Conservation (phyloP, 371 early-diverging fungal species). For the Mortierella polycephala region DNA sequence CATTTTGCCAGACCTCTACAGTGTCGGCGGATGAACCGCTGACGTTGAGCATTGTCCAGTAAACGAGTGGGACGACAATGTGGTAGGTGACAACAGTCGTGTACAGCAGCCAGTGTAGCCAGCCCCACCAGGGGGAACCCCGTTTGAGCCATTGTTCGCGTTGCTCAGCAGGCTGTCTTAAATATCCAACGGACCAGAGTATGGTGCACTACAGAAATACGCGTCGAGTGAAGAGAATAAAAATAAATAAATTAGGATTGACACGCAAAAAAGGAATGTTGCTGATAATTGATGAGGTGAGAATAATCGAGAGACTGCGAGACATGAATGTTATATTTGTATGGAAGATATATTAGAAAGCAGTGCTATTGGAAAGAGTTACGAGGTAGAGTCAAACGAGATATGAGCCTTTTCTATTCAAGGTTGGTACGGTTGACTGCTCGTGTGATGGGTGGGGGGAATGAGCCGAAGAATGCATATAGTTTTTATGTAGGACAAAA, state of each 20-base stretch:
- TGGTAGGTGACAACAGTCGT: conserved; percentile 33
- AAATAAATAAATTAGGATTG: not conserved
- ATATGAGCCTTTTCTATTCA: too few species aligned
- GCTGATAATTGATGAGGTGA: too few species aligned
- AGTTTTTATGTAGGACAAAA: too few species aligned
- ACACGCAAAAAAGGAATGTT: not conserved
- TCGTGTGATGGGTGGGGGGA: too few species aligned
- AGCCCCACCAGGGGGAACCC: conserved; percentile 43
- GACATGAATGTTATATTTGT: too few species aligned
- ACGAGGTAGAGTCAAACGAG: too few species aligned
- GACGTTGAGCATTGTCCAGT: conserved; percentile 57
- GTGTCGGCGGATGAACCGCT: not conserved
- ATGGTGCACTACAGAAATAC: conserved; percentile 25
- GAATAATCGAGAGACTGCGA: too few species aligned
- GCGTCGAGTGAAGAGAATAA: not conserved
- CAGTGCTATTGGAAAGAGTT: too few species aligned
- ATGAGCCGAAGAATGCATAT: too few species aligned
- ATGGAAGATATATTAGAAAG: too few species aligned
- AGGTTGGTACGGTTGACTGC: too few species aligned
- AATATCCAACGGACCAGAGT: conserved; percentile 44
- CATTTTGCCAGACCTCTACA: conserved; percentile 55
- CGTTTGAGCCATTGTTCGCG: conserved; percentile 39
- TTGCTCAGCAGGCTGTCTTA: conserved; percentile 20
- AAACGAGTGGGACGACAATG: conserved; percentile 68
- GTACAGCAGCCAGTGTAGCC: conserved; percentile 38